A percentile compares a stretch with the other conserved stretches of the same genome.
phyloP scores from a whole-genome alignment of 495 filamentous ascomycete genomes.

The Bacidia rubella region DNA sequence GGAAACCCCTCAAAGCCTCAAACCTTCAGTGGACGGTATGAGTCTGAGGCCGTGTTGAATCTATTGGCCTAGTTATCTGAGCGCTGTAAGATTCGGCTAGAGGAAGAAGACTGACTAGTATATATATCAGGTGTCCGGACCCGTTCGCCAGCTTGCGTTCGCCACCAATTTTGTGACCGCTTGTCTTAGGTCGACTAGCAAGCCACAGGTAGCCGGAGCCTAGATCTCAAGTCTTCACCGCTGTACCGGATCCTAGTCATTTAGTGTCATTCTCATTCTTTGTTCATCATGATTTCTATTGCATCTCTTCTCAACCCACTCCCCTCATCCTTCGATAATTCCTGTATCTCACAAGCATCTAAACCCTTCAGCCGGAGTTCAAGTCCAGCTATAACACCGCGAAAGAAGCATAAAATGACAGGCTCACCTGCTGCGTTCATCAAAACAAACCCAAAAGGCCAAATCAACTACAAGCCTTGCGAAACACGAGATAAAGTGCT shows the following conservation, averaged over 20 bases:
- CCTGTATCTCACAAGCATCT: constrained; percentile 17
- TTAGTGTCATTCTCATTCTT: background rate
- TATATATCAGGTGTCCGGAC: background rate
- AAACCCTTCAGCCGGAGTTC: constrained; percentile 2
- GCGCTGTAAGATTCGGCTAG: background rate
- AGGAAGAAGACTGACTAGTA: background rate
- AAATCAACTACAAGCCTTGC: constrained; percentile 53
- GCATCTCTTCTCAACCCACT: constrained; percentile 49
- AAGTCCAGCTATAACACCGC: constrained; percentile 17
- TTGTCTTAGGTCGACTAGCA: background rate
- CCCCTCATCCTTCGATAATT: constrained; percentile 22
- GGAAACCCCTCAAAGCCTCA: background rate
- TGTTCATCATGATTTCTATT: constrained; percentile 36
- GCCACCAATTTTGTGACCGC: background rate
- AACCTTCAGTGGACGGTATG: background rate
- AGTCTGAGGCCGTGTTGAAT: background rate
- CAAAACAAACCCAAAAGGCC: constrained; percentile 43
- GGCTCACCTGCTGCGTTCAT: constrained; percentile 49
- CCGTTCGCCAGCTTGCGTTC: background rate
- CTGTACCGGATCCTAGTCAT: background rate
- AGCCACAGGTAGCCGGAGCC: constrained; percentile 3
- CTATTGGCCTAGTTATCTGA: background rate
- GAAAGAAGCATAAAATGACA: constrained; percentile 36
- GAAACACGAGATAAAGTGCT: constrained; percentile 46
- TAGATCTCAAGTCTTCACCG: background rate